Evolutionary conservation across 1,284 basidiomycete genomes (phyloP), one percentile per base, ranked within the genome.

Genomic region (Xerocomus minutiporus): DNA sequence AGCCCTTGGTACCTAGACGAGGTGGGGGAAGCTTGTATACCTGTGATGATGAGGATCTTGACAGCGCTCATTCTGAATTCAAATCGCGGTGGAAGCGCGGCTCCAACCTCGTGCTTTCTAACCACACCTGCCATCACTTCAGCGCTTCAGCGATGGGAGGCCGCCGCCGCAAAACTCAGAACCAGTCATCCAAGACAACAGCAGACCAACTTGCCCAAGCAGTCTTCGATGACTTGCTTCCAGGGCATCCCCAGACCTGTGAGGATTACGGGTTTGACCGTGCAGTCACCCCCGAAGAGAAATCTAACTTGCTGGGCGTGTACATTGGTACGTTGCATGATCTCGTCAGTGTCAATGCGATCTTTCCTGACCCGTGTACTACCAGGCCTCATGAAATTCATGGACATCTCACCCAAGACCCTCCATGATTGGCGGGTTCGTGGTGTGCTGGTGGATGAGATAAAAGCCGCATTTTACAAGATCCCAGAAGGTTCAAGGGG

Each of bases 41-140:
- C 67, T 57, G 65, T 67, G 35, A 67, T 54, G 49, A 67, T 45
- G 17, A 59, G 50, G 25, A 66, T 47, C 46, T 38, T 69, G 47
- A 61, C 52, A 8, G 58, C 50, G 36, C 35, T 57, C 68, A 32
- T 46, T 35, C 20, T n/a, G 34, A 35, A 12, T 35, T 8, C 9
- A 20, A 12, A 31, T 31, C 31, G 31, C 5, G 31, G 31, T 11
- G 29, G 7, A 34, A 34, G 4, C 9, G 13, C 11, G 32, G 32
- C 9, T 31, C 4, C 12, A 5, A n/a, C 12, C 1, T 7, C 5
- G 23, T 20, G 17, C 4, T 5, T 23, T 23, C 8, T 23, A 39
- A 39, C 38, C 38, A 17, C 38, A 11, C 6, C 34, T 29, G 7
- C 28, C 28, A 29, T 29, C 28, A 15, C 15, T 11, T 35, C 20